These are phyloP conservation scores for Vitis hybrid DNA, from an alignment of 177 flowering plant species.

Conservation along the genomic window DNA sequence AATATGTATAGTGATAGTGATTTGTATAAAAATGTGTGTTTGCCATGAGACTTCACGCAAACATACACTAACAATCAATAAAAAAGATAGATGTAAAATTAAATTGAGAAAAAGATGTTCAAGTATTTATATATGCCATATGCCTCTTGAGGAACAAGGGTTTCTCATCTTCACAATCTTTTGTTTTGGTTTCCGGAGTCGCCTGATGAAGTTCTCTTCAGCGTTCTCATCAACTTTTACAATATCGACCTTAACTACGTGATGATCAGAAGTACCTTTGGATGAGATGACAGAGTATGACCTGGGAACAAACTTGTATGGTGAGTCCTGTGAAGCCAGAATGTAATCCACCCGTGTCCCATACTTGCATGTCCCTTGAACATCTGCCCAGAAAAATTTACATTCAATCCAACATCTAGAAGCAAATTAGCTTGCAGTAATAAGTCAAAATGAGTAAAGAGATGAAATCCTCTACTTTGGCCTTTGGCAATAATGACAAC, in stretches of 20 bases:
- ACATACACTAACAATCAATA: no score
- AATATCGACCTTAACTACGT: conserved; percentile 83
- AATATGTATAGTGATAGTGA: no score
- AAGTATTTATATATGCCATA: conserved; percentile 35
- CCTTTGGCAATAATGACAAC: conserved; percentile 96
- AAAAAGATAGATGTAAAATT: no score
- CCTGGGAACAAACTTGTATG: conserved; percentile 79
- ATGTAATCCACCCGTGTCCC: conserved; percentile 95
- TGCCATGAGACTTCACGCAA: no score
- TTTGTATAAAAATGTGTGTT: no score
- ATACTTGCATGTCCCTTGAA: conserved; percentile 96
- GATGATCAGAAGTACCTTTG: conserved; percentile 97
- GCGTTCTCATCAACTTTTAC: conserved; percentile 23
- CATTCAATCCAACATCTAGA: background rate
- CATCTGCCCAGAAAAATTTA: conserved; percentile 43
- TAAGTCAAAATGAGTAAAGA: background rate
- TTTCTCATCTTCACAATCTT: conserved; percentile 48
- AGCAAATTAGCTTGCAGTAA: background rate
- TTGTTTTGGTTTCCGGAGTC: conserved; percentile 20
- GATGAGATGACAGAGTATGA: conserved; percentile 89
- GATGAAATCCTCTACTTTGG: conserved; percentile 55
- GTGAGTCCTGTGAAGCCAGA: conserved; percentile 65
- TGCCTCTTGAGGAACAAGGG: conserved; percentile 41
- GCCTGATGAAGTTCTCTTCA: conserved; percentile 19
- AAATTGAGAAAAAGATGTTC: no score